Conservation (phyloP, 257 asterid genomes). For the Solanum pimpinellifolium region DNA sequence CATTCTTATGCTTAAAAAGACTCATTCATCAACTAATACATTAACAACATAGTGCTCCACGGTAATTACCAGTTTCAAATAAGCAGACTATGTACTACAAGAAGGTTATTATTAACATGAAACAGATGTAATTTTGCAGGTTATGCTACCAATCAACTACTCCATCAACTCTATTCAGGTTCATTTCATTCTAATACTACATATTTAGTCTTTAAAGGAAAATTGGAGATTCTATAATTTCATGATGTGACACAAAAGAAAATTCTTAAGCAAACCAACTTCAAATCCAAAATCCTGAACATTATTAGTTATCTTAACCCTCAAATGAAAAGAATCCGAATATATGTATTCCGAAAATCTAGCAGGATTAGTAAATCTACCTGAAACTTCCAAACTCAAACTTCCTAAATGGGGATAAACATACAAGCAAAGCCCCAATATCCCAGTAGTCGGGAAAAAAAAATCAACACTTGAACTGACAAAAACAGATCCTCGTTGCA, state of each 20-base stretch:
- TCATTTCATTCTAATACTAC: background rate
- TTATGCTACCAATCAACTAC: background rate
- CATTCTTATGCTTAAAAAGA: background rate
- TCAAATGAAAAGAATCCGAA: background rate
- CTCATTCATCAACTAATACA: background rate
- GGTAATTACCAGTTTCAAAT: background rate
- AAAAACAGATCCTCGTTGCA: background rate
- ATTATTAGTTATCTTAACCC: background rate
- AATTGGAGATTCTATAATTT: background rate
- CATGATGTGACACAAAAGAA: background rate
- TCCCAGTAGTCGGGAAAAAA: background rate
- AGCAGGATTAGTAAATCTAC: background rate
- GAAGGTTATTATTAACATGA: background rate
- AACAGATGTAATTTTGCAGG: background rate
- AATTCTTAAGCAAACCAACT: background rate
- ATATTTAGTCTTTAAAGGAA: background rate
- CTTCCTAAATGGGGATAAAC: background rate
- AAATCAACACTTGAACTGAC: background rate
- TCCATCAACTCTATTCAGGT: background rate
- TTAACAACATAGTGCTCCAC: background rate
- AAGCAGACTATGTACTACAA: background rate
- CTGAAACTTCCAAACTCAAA: background rate
- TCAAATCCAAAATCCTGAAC: background rate
- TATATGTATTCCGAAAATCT: background rate
- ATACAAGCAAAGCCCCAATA: background rate